These are phyloP conservation scores for Xanthoconium stramineum DNA, from an alignment of 768 basidiomycete genomes.

Conservation along the genomic window DNA sequence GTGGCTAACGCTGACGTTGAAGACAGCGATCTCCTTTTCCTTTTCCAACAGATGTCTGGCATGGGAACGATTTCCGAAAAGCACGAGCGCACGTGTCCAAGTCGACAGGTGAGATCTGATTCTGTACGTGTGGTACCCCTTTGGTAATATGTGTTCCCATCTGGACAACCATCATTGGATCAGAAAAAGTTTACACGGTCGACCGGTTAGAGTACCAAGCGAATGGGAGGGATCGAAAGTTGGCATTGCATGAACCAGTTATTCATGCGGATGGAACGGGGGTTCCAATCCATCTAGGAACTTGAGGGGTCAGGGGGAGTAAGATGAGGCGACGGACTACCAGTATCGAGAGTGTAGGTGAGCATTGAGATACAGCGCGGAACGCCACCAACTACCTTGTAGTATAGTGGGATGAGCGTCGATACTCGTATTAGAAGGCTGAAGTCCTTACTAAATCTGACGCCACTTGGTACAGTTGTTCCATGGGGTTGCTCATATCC, in stretches of 20 bases:
- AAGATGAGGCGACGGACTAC: neutral
- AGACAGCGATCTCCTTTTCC: no score
- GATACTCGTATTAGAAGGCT: no score
- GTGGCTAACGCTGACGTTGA: neutral
- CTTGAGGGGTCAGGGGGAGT: neutral
- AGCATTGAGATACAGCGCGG: neutral
- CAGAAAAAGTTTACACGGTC: neutral
- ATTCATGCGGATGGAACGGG: slow-evolving; percentile 2
- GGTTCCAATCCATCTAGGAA: neutral
- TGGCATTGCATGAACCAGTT: neutral
- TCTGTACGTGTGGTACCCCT: neutral
- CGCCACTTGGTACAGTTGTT: neutral
- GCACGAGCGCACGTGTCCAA: neutral
- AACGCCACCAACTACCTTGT: neutral
- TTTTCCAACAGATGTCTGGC: neutral
- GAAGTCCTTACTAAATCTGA: no score
- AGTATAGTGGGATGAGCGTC: neutral
- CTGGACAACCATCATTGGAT: neutral
- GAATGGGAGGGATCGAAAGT: neutral
- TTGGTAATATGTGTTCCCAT: neutral
- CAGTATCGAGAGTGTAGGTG: neutral
- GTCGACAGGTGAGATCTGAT: neutral
- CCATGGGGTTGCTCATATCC: neutral
- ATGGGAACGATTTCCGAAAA: neutral
- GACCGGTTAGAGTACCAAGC: neutral